Evolutionary conservation across 1,284 basidiomycete genomes (phyloP).

Genomic region (Microbotryum violaceum): DNA sequence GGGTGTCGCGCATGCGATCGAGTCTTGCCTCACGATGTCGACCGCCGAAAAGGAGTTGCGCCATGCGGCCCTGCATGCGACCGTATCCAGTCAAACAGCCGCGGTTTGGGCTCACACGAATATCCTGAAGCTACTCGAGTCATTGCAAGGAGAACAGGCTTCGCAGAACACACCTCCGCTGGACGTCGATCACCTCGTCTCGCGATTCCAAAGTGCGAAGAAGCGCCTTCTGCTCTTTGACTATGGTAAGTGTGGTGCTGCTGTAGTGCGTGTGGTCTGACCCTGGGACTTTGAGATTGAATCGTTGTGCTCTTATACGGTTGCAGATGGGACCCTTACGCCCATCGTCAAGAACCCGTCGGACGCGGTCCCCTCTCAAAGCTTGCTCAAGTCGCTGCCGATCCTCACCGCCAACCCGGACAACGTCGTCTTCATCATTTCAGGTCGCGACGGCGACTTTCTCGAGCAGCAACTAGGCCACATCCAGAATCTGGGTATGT

Average conservation of each 20-base stretch:
- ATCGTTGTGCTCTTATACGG: background rate
- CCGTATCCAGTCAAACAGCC: slow-evolving; percentile 87
- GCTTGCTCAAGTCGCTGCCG: slow-evolving; percentile 67
- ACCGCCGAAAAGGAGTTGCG: slow-evolving; percentile 65
- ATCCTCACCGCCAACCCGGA: slow-evolving; percentile 66
- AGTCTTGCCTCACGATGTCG: slow-evolving; percentile 76
- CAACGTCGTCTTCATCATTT: slow-evolving; percentile 95
- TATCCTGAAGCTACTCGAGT: slow-evolving; percentile 76
- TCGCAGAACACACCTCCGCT: slow-evolving; percentile 82
- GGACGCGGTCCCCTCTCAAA: slow-evolving; percentile 71
- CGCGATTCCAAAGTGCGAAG: slow-evolving; percentile 61
- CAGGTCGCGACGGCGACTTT: slow-evolving; percentile 90
- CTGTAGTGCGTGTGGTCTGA: background rate
- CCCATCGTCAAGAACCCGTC: slow-evolving; percentile 93
- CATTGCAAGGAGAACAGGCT: slow-evolving; percentile 70
- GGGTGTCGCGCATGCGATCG: slow-evolving; percentile 90
- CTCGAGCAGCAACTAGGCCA: slow-evolving; percentile 85
- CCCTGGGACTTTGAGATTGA: background rate
- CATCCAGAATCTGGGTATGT: slow-evolving; percentile 74
- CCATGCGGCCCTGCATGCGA: slow-evolving; percentile 69
- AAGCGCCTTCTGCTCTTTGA: slow-evolving; percentile 92
- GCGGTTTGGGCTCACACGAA: slow-evolving; percentile 93
- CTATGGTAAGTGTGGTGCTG: slow-evolving; percentile 64
- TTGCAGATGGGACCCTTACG: slow-evolving; percentile 73
- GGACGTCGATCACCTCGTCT: slow-evolving; percentile 56